phyloP scores from a whole-genome alignment of 768 basidiomycete species.

The Tylopilus cervinicoccineus region DNA sequence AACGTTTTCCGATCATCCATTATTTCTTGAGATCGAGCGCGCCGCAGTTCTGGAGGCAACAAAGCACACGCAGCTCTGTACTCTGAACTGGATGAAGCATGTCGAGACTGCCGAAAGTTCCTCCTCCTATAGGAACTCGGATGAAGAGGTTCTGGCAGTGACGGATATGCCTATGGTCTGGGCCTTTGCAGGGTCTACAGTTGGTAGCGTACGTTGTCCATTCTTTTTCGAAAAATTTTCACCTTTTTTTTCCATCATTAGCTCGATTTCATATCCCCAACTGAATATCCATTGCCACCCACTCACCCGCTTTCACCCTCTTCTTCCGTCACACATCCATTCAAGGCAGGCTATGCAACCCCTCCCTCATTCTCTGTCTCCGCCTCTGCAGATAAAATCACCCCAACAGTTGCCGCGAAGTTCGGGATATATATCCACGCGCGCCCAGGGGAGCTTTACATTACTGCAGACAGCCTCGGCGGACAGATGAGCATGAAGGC shows the following conservation, averaged over 20 bases:
- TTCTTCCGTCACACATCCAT: constrained; percentile 13
- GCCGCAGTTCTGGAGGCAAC: constrained; percentile 6
- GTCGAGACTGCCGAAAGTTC: not conserved
- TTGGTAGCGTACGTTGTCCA: constrained; percentile 27
- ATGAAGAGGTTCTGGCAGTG: not conserved
- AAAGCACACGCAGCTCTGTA: not conserved
- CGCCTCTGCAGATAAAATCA: not conserved
- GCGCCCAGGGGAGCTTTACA: constrained; percentile 43
- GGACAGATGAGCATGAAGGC: constrained; percentile 32
- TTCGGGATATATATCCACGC: constrained; percentile 31
- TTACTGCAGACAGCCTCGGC: constrained; percentile 36
- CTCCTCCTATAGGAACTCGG: not conserved
- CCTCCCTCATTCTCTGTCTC: not conserved
- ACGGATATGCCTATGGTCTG: not conserved
- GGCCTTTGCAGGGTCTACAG: constrained; percentile 17
- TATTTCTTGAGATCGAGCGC: constrained; percentile 41
- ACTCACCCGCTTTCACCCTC: constrained; percentile 22
- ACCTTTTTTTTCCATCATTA: constrained; percentile 7
- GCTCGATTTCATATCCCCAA: constrained; percentile 34
- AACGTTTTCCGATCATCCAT: constrained; percentile 36
- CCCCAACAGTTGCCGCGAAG: constrained; percentile 12
- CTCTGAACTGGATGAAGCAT: constrained; percentile 23
- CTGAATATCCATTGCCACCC: constrained; percentile 32
- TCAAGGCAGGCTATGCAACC: constrained; percentile 5
- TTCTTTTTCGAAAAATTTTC: not conserved